A percentile compares a stretch with the other conserved stretches of the same genome.
phyloP scores from a whole-genome alignment of 495 filamentous ascomycete genomes.

The Delitschia confertaspora region DNA sequence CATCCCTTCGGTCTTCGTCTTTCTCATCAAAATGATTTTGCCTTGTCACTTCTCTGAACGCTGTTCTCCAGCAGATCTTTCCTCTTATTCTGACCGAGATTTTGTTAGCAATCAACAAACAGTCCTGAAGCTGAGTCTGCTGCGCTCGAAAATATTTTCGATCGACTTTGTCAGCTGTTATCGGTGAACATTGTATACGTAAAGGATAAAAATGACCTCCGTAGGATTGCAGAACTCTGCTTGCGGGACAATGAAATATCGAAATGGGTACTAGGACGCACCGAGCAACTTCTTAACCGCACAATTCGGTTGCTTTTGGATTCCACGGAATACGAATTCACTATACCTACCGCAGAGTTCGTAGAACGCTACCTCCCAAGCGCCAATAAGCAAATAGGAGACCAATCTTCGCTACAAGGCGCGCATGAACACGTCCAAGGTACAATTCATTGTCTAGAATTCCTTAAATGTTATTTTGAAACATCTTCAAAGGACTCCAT shows the following conservation, averaged over 20 bases:
- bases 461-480: conserved; percentile 17
- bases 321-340: background rate
- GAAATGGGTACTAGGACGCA: background rate
- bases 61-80: no score
- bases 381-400: background rate
- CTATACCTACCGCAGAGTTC: conserved; percentile 1
- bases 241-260: background rate
- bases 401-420: background rate
- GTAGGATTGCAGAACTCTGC: conserved; percentile 6
- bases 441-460: conserved; percentile 1
- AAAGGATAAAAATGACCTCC: no score
- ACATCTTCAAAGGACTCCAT: background rate
- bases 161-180: no score
- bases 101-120: no score
- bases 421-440: background rate
- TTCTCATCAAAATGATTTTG: no score
- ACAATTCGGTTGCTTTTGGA: background rate
- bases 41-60: no score
- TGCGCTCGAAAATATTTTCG: no score
- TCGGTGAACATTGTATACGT: no score
- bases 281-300: background rate
- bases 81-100: no score
- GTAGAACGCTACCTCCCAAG: background rate
- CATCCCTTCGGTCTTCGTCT: no score
- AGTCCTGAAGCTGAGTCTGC: no score